Evolutionary conservation across 257 asterid genomes (phyloP).

Genomic region (Petrea volubilis): DNA sequence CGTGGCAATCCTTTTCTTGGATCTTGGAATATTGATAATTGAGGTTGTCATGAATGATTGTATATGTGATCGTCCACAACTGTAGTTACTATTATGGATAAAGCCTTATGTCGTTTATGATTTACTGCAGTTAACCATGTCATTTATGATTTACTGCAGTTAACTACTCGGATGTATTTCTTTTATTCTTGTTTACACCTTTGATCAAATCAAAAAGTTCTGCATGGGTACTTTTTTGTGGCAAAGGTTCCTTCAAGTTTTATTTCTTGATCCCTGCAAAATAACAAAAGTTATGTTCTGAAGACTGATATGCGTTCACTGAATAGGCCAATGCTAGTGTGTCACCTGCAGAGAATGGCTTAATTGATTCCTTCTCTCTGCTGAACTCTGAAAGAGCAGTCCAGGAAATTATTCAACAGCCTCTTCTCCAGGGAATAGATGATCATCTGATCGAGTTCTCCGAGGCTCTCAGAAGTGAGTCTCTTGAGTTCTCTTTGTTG

Average conservation of each 20-base stretch:
- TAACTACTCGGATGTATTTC: background rate
- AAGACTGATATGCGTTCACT: conserved; percentile 9
- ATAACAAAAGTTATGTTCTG: conserved; percentile 1
- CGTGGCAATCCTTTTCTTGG: too few species aligned
- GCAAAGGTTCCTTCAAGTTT: background rate
- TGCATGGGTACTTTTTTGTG: background rate
- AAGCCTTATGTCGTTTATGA: background rate
- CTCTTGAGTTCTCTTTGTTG: background rate
- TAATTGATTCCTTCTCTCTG: conserved; percentile 40
- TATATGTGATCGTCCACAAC: background rate
- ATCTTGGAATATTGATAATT: background rate
- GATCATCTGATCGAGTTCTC: conserved; percentile 82
- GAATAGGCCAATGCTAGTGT: conserved; percentile 47
- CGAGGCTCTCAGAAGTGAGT: conserved; percentile 84
- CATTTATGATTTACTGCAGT: too few species aligned
- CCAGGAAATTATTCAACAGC: conserved; percentile 62
- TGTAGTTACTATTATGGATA: background rate
- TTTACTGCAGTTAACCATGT: background rate
- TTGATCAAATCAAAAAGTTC: background rate
- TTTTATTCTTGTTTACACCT: background rate
- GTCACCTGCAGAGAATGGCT: conserved; percentile 54
- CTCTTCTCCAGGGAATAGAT: conserved; percentile 75
- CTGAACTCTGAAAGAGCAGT: conserved; percentile 59
- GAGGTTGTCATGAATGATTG: background rate
- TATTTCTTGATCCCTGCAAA: background rate